Evolutionary conservation across 2,329 filamentous ascomycete genomes (phyloP).

Genomic region (Akanthomyces lecanii): DNA sequence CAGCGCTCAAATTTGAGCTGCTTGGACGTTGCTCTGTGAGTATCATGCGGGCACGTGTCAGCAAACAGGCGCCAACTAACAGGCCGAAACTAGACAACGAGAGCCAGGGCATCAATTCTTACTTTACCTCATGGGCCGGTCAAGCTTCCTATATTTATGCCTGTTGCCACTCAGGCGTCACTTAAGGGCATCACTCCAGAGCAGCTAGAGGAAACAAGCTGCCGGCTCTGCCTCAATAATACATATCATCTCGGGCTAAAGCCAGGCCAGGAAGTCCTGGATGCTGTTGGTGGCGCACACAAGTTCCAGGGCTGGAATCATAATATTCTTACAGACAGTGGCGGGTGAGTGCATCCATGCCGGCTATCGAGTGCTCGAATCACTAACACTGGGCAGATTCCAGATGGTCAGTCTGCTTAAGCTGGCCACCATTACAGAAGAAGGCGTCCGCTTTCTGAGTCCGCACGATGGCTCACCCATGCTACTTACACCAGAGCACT

Average conservation of each 20-base stretch:
- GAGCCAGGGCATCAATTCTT: constrained; percentile 83
- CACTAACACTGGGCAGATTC: constrained; percentile 58
- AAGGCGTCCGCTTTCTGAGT: constrained; percentile 92
- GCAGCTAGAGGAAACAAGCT: constrained; percentile 85
- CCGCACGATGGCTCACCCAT: constrained; percentile 94
- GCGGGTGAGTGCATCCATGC: constrained; percentile 48
- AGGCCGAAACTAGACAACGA: constrained; percentile 65
- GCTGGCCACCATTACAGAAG: constrained; percentile 88
- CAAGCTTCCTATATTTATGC: constrained; percentile 93
- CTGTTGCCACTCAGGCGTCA: constrained; percentile 93
- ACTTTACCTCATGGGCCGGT: constrained; percentile 89
- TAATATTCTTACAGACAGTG: constrained; percentile 84
- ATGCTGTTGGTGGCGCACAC: constrained; percentile 86
- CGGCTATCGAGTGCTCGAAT: constrained; percentile 19
- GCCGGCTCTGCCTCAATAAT: constrained; percentile 91
- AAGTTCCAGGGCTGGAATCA: constrained; percentile 92
- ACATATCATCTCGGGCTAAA: constrained; percentile 96
- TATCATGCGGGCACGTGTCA: constrained; percentile 11
- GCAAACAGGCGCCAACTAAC: constrained; percentile 1
- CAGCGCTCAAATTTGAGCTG: constrained; percentile 75
- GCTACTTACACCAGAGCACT: constrained; percentile 96
- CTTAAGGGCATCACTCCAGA: constrained; percentile 91
- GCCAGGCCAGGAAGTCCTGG: constrained; percentile 84
- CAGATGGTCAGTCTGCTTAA: constrained; percentile 98
- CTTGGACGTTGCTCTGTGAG: constrained; percentile 76